phyloP scores from a whole-genome alignment of 805 yeast genomes.

The Brettanomyces nanus region DNA sequence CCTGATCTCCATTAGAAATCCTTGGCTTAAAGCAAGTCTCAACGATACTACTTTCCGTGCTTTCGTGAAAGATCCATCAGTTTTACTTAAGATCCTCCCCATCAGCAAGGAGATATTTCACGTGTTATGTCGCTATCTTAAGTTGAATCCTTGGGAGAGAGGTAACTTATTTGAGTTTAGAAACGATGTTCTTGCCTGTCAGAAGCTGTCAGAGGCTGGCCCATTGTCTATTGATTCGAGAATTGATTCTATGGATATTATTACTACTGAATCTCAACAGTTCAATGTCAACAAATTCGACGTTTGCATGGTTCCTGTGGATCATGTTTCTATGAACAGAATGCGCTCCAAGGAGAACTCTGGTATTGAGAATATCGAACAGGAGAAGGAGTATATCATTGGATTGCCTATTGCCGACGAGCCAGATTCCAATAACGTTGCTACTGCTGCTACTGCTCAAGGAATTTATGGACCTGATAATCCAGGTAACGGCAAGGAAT shows the following conservation, averaged over 20 bases:
- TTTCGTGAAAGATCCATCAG: slow-evolving; percentile 45
- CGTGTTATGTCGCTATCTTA: slow-evolving; percentile 38
- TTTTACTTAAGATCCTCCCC: slow-evolving; percentile 63
- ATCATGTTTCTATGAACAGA: slow-evolving; percentile 25
- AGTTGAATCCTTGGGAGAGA: slow-evolving; percentile 41
- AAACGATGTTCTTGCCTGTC: slow-evolving; percentile 27
- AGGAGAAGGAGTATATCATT: slow-evolving; percentile 23
- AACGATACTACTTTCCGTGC: slow-evolving; percentile 59
- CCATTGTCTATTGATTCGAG: slow-evolving; percentile 26
- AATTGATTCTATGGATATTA: slow-evolving; percentile 17
- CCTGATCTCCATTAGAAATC: slow-evolving; percentile 75
- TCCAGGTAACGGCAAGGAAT: slow-evolving; percentile 11
- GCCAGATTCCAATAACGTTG: slow-evolving; percentile 6
- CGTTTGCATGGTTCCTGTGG: slow-evolving; percentile 27
- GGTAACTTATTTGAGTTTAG: slow-evolving; percentile 32
- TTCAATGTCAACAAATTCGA: slow-evolving; percentile 10
- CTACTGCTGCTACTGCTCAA: slow-evolving; percentile 4
- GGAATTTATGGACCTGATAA: background rate
- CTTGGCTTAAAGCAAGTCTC: slow-evolving; percentile 78
- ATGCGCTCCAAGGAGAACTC: slow-evolving; percentile 22
- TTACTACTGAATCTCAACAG: slow-evolving; percentile 22
- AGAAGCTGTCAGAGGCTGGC: slow-evolving; percentile 24
- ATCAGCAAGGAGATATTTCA: slow-evolving; percentile 53
- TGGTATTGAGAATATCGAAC: slow-evolving; percentile 19
- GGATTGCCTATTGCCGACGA: slow-evolving; percentile 12